Percentiles rank a stretch among this genome's conserved stretches.
Evolutionary conservation across 192 early-diverging fungal species (phyloP).

Genomic region (Coemansia sp.): DNA sequence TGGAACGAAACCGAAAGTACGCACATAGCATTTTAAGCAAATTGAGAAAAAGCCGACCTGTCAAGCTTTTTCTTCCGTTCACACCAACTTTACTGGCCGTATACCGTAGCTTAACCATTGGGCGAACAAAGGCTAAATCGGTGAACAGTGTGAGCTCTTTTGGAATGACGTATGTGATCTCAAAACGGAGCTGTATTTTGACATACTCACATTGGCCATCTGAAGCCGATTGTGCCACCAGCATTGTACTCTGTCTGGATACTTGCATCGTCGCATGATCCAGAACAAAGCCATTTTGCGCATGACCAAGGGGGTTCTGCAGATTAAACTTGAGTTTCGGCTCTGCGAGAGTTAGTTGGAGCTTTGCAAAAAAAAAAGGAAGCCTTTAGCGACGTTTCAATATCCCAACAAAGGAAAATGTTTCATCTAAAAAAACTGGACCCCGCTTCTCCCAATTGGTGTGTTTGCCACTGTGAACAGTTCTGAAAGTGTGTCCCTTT

Average conservation of each 20-base stretch:
- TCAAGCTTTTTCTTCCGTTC: no score
- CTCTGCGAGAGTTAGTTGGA: background rate
- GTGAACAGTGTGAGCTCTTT: no score
- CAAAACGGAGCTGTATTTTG: background rate
- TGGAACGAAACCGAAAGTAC: no score
- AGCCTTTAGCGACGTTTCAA: no score
- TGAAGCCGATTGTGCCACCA: background rate
- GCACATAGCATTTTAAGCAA: no score
- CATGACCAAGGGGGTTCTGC: background rate
- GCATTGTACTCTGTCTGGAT: background rate
- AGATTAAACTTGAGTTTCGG: background rate
- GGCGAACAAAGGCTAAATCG: no score
- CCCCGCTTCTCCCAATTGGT: no score
- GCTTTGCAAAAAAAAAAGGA: no score
- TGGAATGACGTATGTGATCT: no score
- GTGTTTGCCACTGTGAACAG: background rate
- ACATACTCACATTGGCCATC: background rate
- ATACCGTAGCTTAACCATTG: no score
- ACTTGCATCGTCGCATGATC: background rate
- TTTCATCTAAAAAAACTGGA: background rate
- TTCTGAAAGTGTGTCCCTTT: background rate
- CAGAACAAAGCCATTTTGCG: background rate
- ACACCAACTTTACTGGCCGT: no score
- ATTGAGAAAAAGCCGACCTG: no score
- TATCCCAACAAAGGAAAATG: background rate